Base-by-base conservation (phyloP, 768 basidiomycete species). In the Zangia roseola region DNA sequence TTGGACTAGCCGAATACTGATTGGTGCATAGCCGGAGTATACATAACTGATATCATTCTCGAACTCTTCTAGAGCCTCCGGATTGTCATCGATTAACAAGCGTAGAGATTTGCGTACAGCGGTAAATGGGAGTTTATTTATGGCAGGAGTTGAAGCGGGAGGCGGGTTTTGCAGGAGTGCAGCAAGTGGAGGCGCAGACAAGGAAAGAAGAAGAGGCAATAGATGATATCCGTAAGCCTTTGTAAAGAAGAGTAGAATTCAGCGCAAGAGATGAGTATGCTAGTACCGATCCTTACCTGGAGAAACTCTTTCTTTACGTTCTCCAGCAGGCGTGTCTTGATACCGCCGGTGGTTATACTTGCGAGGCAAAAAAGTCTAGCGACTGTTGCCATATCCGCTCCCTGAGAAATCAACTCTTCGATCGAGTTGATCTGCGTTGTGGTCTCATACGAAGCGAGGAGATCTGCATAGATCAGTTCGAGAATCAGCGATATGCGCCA, bases 31-130 rank as follows among this genome's bases (percentile, higher is more conserved):
- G 17, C 95, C 97, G 1, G 94, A 97, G 71, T 97, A 99, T 30
- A 92, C 90, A 65, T 90, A 98, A 52, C 90, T 86, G 67, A 97
- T 91, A 67, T 99, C 97, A 62, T 91, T 91, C 62, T 97, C 93
- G 28, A 88, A 77, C 61, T 89, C 88, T 52, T 88, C 88, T 24
- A 86, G 68, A 9, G 81, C 82, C 58, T 91, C 88, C 40, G 80
- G 77, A 52, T 73, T 83, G 52, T 94, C 91, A 56, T 98, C 95
- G 60, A 97, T 91, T 14, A 98, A 76, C n/a, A 98, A 80, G 24
- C 93, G 84, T 7, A 98, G 77, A 0, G 86, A 82, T 68, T 94
- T 95, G 40, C 94, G 82, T 21, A 94, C 69, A 7, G 74, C 50
- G 9, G 76, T 60, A 67, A 88, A 97, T 2, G 91, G 86, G 47